Conservation (phyloP, 805 yeast species). For the Starmerella floris region DNA sequence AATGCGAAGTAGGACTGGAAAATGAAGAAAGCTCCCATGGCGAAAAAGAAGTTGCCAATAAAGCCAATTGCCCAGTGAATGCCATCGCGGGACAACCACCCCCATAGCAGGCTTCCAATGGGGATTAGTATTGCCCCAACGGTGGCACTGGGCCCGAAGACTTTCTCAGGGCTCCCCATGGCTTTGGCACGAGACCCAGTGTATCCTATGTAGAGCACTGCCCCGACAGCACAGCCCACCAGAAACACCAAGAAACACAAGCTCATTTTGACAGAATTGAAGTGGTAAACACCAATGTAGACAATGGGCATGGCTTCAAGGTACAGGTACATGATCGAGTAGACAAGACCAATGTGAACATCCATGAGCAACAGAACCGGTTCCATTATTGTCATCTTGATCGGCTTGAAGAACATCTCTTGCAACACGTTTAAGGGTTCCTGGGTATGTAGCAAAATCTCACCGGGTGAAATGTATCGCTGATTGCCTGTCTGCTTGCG, state of each 20-base stretch:
- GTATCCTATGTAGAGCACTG: constrained; percentile 8
- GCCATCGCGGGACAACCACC: constrained; percentile 39
- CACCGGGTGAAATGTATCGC: constrained; percentile 15
- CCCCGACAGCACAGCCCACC: constrained; percentile 36
- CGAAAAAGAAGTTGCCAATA: constrained; percentile 33
- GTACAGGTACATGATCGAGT: constrained; percentile 42
- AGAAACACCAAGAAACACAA: constrained; percentile 35
- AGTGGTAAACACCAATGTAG: constrained; percentile 34
- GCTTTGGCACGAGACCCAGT: not conserved
- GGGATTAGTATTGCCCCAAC: constrained; percentile 35
- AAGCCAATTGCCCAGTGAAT: constrained; percentile 42
- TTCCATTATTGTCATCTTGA: constrained; percentile 37
- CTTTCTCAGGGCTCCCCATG: constrained; percentile 9
- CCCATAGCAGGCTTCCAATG: constrained; percentile 42
- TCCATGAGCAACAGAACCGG: constrained; percentile 46
- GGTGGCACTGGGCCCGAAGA: constrained; percentile 26
- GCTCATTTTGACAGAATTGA: constrained; percentile 38
- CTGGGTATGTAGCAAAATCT: constrained; percentile 5
- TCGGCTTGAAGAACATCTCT: constrained; percentile 28
- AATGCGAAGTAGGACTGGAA: constrained; percentile 43
- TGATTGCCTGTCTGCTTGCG: constrained; percentile 32
- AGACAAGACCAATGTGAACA: constrained; percentile 38
- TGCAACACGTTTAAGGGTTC: constrained; percentile 3
- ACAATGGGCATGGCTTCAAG: constrained; percentile 53
- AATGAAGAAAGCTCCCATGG: constrained; percentile 32